Conservation (phyloP, 305 asterid genomes). For the Plantago coronopus region DNA sequence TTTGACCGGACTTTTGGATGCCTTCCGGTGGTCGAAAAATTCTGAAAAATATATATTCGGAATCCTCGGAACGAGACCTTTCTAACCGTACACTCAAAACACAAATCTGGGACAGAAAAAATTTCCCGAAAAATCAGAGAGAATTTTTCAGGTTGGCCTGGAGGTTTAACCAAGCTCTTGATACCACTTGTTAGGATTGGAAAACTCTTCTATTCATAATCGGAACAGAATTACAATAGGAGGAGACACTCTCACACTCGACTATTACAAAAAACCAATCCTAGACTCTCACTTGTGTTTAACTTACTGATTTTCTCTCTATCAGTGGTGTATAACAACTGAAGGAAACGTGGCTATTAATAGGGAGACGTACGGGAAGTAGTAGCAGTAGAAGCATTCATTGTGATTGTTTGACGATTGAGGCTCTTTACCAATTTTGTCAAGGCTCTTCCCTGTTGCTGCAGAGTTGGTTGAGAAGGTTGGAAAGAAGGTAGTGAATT, state of each 20-base stretch:
- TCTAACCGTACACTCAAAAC: not conserved
- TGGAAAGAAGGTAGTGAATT: too few relatives aligned
- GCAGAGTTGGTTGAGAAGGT: too few relatives aligned
- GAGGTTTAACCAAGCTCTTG: not conserved
- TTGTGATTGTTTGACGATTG: too few relatives aligned
- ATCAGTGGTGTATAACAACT: too few relatives aligned
- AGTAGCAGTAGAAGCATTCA: too few relatives aligned
- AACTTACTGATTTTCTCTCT: too few relatives aligned
- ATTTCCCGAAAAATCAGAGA: not conserved
- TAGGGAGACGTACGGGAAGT: too few relatives aligned
- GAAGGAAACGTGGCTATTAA: too few relatives aligned
- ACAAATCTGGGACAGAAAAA: not conserved
- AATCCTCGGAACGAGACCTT: not conserved
- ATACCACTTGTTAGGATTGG: constrained; percentile 3
- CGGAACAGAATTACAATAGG: too few relatives aligned
- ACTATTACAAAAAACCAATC: not conserved
- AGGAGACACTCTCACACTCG: not conserved
- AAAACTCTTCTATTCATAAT: not conserved
- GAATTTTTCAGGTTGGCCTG: not conserved
- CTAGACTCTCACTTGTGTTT: too few relatives aligned
- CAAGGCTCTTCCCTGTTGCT: too few relatives aligned
- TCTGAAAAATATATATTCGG: not conserved
- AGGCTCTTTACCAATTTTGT: too few relatives aligned
- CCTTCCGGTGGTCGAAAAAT: not conserved
- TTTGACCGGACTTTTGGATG: not conserved